phyloP scores from a whole-genome alignment of 352 stramenopile species.

The Globisporangium spiculum region DNA sequence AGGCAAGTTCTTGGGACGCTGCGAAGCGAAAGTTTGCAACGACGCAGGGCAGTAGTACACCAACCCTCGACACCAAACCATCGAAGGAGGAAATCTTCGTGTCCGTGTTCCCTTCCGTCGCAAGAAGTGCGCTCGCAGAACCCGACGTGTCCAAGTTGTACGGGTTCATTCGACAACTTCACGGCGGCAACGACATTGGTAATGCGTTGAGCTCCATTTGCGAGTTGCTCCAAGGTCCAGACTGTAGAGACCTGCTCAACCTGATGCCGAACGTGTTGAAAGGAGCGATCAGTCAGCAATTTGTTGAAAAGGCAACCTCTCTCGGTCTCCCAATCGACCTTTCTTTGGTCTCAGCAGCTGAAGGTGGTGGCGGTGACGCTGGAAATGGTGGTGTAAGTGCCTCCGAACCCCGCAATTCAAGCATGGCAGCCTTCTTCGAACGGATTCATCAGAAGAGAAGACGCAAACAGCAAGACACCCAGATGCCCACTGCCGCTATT shows the following conservation, averaged over 20 bases:
- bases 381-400: background rate
- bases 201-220: constrained; percentile 43
- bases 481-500: constrained; percentile 38
- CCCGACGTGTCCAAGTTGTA: constrained; percentile 56
- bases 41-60: background rate
- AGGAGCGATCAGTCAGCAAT: constrained; percentile 35
- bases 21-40: constrained; percentile 32
- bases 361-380: background rate
- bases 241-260: constrained; percentile 49
- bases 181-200: constrained; percentile 40
- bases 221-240: constrained; percentile 37
- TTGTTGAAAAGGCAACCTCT: constrained; percentile 38
- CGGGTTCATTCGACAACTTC: constrained; percentile 54
- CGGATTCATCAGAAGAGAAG: constrained; percentile 64
- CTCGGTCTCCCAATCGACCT: constrained; percentile 34
- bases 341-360: background rate
- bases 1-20: constrained; percentile 27
- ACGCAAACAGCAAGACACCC: constrained; percentile 32
- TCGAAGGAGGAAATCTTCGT: constrained; percentile 24
- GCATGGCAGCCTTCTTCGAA: constrained; percentile 58
- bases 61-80: background rate
- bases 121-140: constrained; percentile 46
- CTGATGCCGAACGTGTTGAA: constrained; percentile 68
- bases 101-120: constrained; percentile 46
- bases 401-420: constrained; percentile 4